Conservation (phyloP, 2,329 filamentous ascomycete species). For the Talaromyces sp. region DNA sequence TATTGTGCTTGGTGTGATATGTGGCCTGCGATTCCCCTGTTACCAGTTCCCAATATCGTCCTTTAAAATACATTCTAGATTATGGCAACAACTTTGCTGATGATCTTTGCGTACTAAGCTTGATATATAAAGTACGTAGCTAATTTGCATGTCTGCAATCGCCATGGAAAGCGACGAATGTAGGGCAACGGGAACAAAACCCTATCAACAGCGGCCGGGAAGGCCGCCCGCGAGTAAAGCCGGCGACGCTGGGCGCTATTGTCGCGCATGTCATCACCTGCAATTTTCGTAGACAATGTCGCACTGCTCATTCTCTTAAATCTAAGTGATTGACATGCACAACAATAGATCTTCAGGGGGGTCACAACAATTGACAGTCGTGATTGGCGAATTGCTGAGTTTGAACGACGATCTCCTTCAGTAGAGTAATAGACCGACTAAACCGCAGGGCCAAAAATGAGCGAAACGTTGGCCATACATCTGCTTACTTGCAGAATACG, state of each 20-base stretch:
- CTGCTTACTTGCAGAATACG: not conserved
- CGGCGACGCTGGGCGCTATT: too few relatives aligned
- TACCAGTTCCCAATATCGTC: rapidly evolving
- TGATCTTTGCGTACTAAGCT: not conserved
- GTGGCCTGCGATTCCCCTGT: not conserved
- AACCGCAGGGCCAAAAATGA: not conserved
- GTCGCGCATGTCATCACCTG: too few relatives aligned
- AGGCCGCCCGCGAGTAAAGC: too few relatives aligned
- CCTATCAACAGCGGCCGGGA: too few relatives aligned
- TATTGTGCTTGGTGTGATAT: not conserved
- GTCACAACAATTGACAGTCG: not conserved
- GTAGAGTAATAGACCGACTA: not conserved
- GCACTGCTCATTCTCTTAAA: not conserved
- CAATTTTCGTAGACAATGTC: too few relatives aligned
- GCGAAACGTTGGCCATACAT: not conserved
- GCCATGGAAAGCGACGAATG: too few relatives aligned
- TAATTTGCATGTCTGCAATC: too few relatives aligned
- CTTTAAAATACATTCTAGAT: not conserved
- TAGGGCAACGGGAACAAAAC: too few relatives aligned
- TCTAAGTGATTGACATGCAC: not conserved
- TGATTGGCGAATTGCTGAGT: not conserved
- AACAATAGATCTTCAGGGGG: not conserved
- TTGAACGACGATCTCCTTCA: not conserved
- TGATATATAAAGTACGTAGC: too few relatives aligned
- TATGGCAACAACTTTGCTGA: not conserved